Evolutionary conservation across 176 grass and related monocot species (phyloP).

Genomic region (Chloris gayana): DNA sequence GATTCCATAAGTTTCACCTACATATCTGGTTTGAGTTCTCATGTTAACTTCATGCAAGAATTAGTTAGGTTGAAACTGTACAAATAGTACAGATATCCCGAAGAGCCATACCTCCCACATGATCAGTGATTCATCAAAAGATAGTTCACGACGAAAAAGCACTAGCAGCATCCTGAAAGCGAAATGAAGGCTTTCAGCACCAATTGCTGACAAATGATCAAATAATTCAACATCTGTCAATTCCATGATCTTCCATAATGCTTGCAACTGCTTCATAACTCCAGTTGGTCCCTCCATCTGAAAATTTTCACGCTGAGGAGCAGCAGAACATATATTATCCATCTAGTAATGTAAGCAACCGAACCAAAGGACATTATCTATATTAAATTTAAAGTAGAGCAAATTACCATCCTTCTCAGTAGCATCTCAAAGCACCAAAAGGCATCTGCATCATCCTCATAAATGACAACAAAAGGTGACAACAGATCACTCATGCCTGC

Average conservation of each 20-base stretch:
- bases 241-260: constrained; percentile 93
- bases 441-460: constrained; percentile 93
- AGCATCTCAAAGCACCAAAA: constrained; percentile 99
- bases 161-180: constrained; percentile 97
- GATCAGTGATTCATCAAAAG: constrained; percentile 80
- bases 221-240: constrained; percentile 85
- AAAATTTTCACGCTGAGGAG: constrained; percentile 92
- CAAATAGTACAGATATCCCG: constrained; percentile 37
- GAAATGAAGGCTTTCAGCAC: constrained; percentile 99
- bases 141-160: constrained; percentile 96
- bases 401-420: constrained; percentile 88
- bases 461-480: constrained; percentile 98
- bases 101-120: constrained; percentile 96
- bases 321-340: constrained; percentile 37
- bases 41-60: background rate
- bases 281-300: constrained; percentile 96
- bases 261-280: constrained; percentile 95
- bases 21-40: background rate
- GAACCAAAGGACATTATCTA: constrained; percentile 24
- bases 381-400: constrained; percentile 30
- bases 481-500: constrained; percentile 98
- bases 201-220: constrained; percentile 85
- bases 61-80: constrained; percentile 5
- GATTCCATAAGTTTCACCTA: background rate
- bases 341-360: constrained; percentile 19